A percentile compares a stretch with the other conserved stretches of the same genome.
These are phyloP conservation scores for Peronospora farinosa DNA, from an alignment of 352 stramenopile genomes.

Conservation along the genomic window DNA sequence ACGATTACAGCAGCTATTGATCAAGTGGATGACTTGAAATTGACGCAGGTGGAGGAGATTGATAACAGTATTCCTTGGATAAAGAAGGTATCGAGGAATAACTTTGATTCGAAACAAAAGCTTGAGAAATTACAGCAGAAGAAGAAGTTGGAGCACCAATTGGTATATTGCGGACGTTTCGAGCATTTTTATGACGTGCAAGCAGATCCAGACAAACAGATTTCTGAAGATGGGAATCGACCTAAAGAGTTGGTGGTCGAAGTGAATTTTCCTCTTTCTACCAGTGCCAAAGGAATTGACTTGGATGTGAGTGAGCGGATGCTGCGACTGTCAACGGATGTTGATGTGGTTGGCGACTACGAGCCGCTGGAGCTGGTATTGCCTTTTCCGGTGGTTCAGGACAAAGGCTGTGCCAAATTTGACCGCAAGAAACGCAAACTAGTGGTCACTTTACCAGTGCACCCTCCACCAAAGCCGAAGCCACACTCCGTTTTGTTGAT, in stretches of 20 bases:
- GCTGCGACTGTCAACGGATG: conserved; percentile 32
- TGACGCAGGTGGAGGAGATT: conserved; percentile 21
- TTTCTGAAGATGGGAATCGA: conserved; percentile 30
- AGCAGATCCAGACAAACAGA: conserved; percentile 30
- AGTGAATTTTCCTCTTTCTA: conserved; percentile 49
- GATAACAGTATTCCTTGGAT: conserved; percentile 12
- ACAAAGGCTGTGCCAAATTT: conserved; percentile 75
- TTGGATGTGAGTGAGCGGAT: conserved; percentile 58
- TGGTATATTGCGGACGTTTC: conserved; percentile 64
- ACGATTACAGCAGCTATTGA: background rate
- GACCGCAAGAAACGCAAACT: conserved; percentile 69
- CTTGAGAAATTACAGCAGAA: conserved; percentile 5
- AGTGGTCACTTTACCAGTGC: conserved; percentile 74
- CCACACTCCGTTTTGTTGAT: conserved; percentile 25
- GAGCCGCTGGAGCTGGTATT: conserved; percentile 49
- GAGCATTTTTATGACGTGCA: conserved; percentile 75
- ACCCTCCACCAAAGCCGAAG: conserved; percentile 37
- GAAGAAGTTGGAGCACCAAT: conserved; percentile 37
- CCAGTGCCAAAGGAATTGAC: conserved; percentile 50
- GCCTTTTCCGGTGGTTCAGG: conserved; percentile 66
- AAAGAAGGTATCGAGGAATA: conserved; percentile 19
- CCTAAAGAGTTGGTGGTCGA: conserved; percentile 65
- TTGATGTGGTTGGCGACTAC: conserved; percentile 29
- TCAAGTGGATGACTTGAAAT: conserved; percentile 9
- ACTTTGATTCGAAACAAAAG: conserved; percentile 4